These are phyloP conservation scores for Psidium guajava DNA, from an alignment of 345 rosid species.

Conservation along the genomic window DNA sequence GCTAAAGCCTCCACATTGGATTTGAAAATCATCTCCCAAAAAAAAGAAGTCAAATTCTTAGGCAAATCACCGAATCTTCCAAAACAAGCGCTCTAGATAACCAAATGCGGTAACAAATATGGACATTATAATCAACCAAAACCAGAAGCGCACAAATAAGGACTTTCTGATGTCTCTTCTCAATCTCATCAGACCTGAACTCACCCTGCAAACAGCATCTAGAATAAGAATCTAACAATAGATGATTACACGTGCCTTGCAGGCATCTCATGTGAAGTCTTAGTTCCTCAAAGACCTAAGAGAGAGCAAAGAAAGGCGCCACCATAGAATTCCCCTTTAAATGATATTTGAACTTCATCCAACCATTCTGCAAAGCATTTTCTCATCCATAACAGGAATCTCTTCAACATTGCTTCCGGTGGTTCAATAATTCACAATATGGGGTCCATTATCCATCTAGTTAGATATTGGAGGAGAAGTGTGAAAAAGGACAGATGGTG, in stretches of 20 bases:
- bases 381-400: background rate
- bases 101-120: background rate
- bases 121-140: background rate
- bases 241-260: no score
- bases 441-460: background rate
- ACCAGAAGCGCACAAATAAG: background rate
- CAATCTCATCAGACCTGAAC: background rate
- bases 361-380: no score
- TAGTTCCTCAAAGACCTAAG: no score
- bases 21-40: background rate
- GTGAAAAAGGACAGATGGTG: no score
- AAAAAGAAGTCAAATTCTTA: background rate
- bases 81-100: background rate
- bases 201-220: background rate
- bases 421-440: background rate
- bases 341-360: no score
- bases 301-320: no score
- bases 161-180: background rate
- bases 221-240: background rate
- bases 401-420: background rate
- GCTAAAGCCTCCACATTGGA: background rate
- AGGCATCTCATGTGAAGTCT: no score
- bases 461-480: no score
- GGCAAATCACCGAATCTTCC: background rate
- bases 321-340: no score